phyloP scores from a whole-genome alignment of 805 yeast genomes.

The Tetrapisispora taiwanensis region DNA sequence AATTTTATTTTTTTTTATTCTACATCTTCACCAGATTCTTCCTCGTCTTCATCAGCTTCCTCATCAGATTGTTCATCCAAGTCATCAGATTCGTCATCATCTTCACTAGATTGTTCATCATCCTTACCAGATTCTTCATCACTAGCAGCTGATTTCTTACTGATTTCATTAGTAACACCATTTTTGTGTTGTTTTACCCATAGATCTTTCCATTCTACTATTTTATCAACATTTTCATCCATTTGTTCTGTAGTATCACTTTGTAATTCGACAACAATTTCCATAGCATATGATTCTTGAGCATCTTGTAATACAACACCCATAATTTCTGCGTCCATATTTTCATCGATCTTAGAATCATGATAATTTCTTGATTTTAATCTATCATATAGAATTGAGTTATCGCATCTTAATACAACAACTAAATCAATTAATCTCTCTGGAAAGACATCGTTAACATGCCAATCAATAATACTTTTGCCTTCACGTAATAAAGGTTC shows the following conservation, averaged over 20 bases:
- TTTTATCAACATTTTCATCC: slow-evolving; percentile 73
- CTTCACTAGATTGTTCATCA: slow-evolving; percentile 1
- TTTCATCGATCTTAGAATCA: slow-evolving; percentile 76
- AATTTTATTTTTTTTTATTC: too few species aligned
- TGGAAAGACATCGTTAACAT: slow-evolving; percentile 91
- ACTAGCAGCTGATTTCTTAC: neutral
- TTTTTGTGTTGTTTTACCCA: slow-evolving; percentile 64
- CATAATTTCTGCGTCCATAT: slow-evolving; percentile 95
- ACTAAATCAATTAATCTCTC: slow-evolving; percentile 88
- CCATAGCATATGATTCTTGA: slow-evolving; percentile 64
- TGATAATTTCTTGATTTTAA: slow-evolving; percentile 67
- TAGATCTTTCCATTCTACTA: slow-evolving; percentile 59
- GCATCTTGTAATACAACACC: slow-evolving; percentile 85
- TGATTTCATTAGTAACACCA: slow-evolving; percentile 46
- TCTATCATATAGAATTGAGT: slow-evolving; percentile 62
- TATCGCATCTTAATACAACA: slow-evolving; percentile 75
- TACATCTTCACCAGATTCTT: too few species aligned
- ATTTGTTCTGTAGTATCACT: slow-evolving; percentile 68
- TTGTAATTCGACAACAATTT: slow-evolving; percentile 68
- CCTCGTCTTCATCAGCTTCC: neutral
- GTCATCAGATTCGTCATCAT: slow-evolving; percentile 1
- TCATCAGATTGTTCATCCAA: slow-evolving; percentile 2
- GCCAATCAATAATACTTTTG: slow-evolving; percentile 94
- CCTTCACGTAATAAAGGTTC: slow-evolving; percentile 76
- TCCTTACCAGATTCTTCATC: neutral